phyloP scores from a whole-genome alignment of 1,139 yeast genomes.

The Meyerozyma athensensis region DNA sequence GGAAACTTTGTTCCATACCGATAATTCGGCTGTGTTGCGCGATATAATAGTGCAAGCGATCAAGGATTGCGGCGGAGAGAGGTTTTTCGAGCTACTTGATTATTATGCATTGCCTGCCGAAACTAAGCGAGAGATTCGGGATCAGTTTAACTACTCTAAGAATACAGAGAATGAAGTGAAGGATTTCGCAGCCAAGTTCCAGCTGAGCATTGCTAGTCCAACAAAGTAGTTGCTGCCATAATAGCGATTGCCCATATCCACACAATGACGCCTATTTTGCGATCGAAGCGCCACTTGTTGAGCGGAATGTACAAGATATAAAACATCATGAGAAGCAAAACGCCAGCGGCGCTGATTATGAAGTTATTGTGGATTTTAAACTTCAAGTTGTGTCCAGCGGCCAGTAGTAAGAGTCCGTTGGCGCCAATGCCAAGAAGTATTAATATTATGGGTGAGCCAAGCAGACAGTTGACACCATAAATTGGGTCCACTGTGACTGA shows the following conservation, averaged over 20 bases:
- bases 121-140: not conserved
- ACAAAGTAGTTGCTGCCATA: constrained; percentile 9
- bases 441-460: constrained; percentile 39
- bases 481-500: constrained; percentile 31
- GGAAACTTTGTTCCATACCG: constrained; percentile 26
- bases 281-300: constrained; percentile 34
- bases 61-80: not conserved
- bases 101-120: not conserved
- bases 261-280: constrained; percentile 21
- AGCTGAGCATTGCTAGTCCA: constrained; percentile 4
- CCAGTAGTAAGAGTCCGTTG: constrained; percentile 23
- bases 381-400: constrained; percentile 14
- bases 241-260: constrained; percentile 10
- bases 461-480: constrained; percentile 37
- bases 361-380: constrained; percentile 24
- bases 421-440: constrained; percentile 38
- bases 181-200: not conserved
- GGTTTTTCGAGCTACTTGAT: not conserved
- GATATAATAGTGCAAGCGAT: not conserved
- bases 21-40: constrained; percentile 14
- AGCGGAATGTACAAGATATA: constrained; percentile 27
- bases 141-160: not conserved
- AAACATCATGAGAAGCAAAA: constrained; percentile 21
- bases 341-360: constrained; percentile 22
- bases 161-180: not conserved